Conservation (phyloP, 2,329 filamentous ascomycete genomes). For the Dactylellina parvicollis region DNA sequence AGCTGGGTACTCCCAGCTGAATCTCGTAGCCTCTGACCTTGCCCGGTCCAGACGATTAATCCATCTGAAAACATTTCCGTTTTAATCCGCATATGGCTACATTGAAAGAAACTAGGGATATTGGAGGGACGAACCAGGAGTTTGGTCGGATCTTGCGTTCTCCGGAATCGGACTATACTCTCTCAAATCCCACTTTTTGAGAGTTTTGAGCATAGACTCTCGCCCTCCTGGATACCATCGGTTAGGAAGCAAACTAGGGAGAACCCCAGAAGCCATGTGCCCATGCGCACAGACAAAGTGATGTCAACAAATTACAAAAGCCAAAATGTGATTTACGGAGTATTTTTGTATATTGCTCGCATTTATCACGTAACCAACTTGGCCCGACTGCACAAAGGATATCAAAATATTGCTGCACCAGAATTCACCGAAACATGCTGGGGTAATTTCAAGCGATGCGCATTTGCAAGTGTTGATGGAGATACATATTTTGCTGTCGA, state of each 20-base stretch:
- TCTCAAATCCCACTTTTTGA: not conserved
- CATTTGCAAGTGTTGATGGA: not conserved
- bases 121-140: not conserved
- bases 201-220: not conserved
- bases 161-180: conserved; percentile 21
- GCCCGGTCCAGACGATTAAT: not conserved
- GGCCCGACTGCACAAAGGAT: too few relatives aligned
- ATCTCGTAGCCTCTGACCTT: not conserved
- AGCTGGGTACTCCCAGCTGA: not conserved
- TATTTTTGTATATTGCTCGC: conserved; percentile 2
- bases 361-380: conserved; percentile 17
- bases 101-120: not conserved
- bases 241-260: not conserved
- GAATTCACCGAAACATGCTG: too few relatives aligned
- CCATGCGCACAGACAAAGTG: conserved; percentile 21
- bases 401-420: too few relatives aligned
- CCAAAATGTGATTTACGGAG: conserved; percentile 5
- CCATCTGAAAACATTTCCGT: conserved; percentile 16
- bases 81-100: not conserved
- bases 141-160: conserved; percentile 4
- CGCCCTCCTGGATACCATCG: not conserved
- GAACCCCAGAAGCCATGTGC: conserved; percentile 26
- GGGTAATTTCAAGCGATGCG: conserved; percentile 17
- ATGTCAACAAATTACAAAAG: conserved; percentile 14
- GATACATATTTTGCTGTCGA: too few relatives aligned